These are phyloP conservation scores for Pythium periplocum DNA, from an alignment of 352 stramenopile genomes.

Conservation along the genomic window DNA sequence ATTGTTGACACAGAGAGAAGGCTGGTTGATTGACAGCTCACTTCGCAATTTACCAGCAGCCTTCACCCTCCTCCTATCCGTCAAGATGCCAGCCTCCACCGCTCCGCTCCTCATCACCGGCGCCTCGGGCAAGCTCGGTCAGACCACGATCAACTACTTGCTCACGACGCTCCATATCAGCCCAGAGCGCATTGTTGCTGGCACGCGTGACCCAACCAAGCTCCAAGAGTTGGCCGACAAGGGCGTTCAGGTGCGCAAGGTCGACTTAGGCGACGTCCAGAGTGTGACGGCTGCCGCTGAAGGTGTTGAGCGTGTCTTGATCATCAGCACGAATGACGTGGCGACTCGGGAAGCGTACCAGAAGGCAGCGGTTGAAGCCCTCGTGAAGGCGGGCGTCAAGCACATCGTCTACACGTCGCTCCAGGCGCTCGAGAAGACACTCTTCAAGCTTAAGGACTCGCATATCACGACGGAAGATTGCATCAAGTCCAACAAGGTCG, in stretches of 20 bases:
- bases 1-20: too few relatives aligned
- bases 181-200: not conserved
- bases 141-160: not conserved
- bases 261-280: not conserved
- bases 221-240: not conserved
- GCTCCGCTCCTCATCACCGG: conserved; percentile 10
- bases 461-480: too few relatives aligned
- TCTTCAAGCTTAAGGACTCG: not conserved
- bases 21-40: too few relatives aligned
- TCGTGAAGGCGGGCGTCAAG: not conserved
- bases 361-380: not conserved
- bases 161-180: not conserved
- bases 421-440: not conserved
- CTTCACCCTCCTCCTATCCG: too few relatives aligned
- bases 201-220: not conserved
- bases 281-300: not conserved
- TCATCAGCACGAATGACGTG: not conserved
- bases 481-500: too few relatives aligned
- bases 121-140: not conserved
- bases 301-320: not conserved
- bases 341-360: not conserved
- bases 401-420: not conserved
- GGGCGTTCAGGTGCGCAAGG: not conserved
- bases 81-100: too few relatives aligned
- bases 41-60: too few relatives aligned